These are phyloP conservation scores for Euphorbia peplus DNA, from an alignment of 345 rosid genomes.

Conservation along the genomic window DNA sequence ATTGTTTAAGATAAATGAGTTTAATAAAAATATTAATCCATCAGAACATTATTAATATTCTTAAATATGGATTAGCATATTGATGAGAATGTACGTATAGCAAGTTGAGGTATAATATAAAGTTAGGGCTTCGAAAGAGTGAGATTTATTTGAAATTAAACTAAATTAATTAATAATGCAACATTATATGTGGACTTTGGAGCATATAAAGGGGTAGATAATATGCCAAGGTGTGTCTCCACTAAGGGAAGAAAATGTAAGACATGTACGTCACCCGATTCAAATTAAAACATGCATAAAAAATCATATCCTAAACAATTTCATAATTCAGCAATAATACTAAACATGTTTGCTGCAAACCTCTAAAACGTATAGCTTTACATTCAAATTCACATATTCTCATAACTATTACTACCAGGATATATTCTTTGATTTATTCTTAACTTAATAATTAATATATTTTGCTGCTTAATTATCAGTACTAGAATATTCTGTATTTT, in stretches of 20 bases:
- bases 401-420: too few species aligned
- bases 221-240: constrained; percentile 31
- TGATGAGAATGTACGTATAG: constrained; percentile 29
- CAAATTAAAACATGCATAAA: constrained; percentile 7
- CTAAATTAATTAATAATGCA: too few species aligned
- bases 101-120: constrained; percentile 30
- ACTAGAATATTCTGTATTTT: too few species aligned
- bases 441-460: too few species aligned
- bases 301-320: constrained; percentile 27
- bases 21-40: too few species aligned
- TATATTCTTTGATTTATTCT: too few species aligned
- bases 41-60: too few species aligned
- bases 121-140: too few species aligned
- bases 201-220: background rate
- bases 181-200: too few species aligned
- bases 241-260: constrained; percentile 5
- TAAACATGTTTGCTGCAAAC: constrained; percentile 16
- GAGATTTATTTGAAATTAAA: too few species aligned
- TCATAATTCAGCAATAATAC: constrained; percentile 29
- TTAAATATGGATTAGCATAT: background rate
- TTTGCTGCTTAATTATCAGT: too few species aligned
- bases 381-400: background rate
- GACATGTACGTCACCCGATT: constrained; percentile 4
- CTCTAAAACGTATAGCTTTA: background rate
- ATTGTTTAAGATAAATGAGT: too few species aligned